Conservation (phyloP, 1,139 yeast genomes). For the Hansenula lynferdii region DNA sequence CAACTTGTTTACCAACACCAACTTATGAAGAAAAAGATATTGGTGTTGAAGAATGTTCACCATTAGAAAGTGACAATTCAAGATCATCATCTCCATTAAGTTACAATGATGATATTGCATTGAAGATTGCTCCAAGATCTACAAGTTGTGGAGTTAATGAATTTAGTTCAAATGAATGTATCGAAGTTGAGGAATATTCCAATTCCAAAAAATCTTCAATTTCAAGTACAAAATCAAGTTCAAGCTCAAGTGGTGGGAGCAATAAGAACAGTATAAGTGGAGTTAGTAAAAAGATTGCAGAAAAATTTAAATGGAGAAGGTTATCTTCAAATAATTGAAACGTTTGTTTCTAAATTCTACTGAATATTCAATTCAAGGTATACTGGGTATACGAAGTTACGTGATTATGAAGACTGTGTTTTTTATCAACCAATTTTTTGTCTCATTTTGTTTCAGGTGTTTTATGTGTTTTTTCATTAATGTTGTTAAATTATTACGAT, state of each 20-base stretch:
- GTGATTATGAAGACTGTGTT: no score
- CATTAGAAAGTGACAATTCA: conserved; percentile 14
- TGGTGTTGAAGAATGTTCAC: conserved; percentile 16
- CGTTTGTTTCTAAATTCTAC: no score
- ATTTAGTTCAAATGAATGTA: not conserved
- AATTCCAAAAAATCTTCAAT: not conserved
- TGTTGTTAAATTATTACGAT: no score
- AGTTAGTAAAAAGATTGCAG: conserved; percentile 21
- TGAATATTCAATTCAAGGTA: no score
- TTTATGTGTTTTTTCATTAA: no score
- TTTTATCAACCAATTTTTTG: no score
- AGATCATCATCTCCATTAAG: conserved; percentile 17
- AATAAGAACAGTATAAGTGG: conserved; percentile 11
- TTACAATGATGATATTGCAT: conserved; percentile 1
- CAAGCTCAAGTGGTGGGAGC: not conserved
- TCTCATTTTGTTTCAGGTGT: no score
- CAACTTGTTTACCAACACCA: conserved; percentile 12
- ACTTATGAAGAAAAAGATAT: conserved; percentile 14
- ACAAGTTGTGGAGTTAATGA: not conserved
- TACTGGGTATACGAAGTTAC: no score
- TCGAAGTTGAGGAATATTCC: not conserved
- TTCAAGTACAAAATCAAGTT: not conserved
- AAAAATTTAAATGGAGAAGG: conserved; percentile 24
- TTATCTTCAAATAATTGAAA: conserved; percentile 11
- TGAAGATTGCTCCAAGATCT: not conserved